Evolutionary conservation across 306 rosid genomes (phyloP), one percentile per base, ranked within the genome.

Genomic region (Quercus rubra): DNA sequence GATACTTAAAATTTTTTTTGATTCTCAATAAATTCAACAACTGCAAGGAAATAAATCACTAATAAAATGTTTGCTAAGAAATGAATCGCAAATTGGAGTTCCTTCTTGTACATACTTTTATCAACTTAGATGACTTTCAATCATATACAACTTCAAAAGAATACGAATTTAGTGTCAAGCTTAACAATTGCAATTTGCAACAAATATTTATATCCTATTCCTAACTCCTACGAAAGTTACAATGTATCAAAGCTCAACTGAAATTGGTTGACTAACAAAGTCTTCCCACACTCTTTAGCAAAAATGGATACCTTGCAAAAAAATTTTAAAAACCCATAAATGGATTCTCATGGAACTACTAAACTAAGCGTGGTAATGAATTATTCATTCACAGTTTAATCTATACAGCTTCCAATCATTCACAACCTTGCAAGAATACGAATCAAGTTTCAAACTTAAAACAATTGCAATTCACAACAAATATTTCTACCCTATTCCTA

Each of bases 251-350:
- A 77, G 46, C 10, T 77, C 82, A 92, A 97, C 97, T 90, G 99
- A 87, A 93, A 95, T 82, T 95, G 99, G 82, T 95, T 95, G 77
- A 93, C 86, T 1, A 88, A 89, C 25, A 91, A 87, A 0, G 91
- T 85, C 88, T 91, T 93, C 25, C 99, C 98, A 74, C 81, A 90
- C 86, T 89, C 98, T 80, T 95, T 93, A 57, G 91, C 67, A 41
- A 41, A 41, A 2, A 41, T 41, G 46, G 46, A 41, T 41, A 41
- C 46, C 3, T 41, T 41, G 12, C 46, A 41, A 41, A 41, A 41
- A 41, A 8, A 2, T 0, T 38, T 2, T 0, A 41, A 38, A 41
- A 2, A 41, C 46, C 46, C 46, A 61, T 61, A 13, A 62, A 62
- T 27, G 27, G 69, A 62, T 27, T 62, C 38, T 19, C 31, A 12